A percentile compares a stretch with the other conserved stretches of the same genome.
These are phyloP conservation scores for Xylaria cubensis DNA, from an alignment of 495 filamentous ascomycete species.

Conservation along the genomic window DNA sequence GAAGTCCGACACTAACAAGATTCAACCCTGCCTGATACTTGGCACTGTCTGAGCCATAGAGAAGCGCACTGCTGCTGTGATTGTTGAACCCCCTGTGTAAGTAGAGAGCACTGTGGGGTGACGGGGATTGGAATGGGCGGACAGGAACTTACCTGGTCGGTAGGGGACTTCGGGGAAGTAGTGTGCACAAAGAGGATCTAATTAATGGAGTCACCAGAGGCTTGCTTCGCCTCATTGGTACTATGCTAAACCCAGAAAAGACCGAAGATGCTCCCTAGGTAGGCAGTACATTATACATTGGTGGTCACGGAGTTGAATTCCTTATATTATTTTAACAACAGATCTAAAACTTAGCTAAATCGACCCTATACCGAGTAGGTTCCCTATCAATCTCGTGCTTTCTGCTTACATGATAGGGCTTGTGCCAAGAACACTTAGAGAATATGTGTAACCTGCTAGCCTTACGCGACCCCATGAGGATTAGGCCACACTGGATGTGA, in stretches of 20 bases:
- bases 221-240: slow-evolving; percentile 18
- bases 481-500: background rate
- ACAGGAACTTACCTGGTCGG: background rate
- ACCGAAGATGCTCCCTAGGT: slow-evolving; percentile 1
- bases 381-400: background rate
- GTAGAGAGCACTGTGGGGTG: slow-evolving; percentile 6
- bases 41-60: slow-evolving; percentile 19
- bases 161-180: slow-evolving; percentile 5
- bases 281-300: background rate
- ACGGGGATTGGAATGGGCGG: background rate
- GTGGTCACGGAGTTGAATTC: background rate
- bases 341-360: background rate
- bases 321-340: background rate
- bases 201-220: slow-evolving; percentile 7
- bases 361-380: background rate
- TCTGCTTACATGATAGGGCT: background rate
- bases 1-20: background rate
- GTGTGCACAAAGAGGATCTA: background rate
- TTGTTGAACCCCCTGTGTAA: slow-evolving; percentile 5
- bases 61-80: background rate
- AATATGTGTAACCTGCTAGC: background rate
- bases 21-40: slow-evolving; percentile 9
- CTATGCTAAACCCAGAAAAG: slow-evolving; percentile 11
- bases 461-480: background rate
- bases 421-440: background rate